Percentiles rank a stretch among this genome's conserved stretches.
phyloP scores from a whole-genome alignment of 257 asterid genomes.

The Gynochthodes officinalis region DNA sequence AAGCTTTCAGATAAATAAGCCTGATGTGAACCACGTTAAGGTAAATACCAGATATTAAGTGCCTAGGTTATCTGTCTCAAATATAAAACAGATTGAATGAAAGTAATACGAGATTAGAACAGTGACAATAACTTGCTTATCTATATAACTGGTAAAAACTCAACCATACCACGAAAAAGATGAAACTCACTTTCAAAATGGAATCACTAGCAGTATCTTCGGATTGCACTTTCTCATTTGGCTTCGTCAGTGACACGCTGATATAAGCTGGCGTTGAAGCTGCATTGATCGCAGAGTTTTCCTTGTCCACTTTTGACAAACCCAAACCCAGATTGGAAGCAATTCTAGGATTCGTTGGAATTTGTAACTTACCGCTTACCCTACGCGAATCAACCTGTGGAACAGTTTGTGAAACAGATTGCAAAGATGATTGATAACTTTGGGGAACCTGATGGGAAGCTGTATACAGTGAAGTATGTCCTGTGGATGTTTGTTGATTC shows the following conservation, averaged over 20 bases:
- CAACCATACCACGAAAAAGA: slow-evolving; percentile 10
- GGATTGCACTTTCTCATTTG: slow-evolving; percentile 46
- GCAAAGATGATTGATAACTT: slow-evolving; percentile 60
- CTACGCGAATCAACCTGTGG: slow-evolving; percentile 52
- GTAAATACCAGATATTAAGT: not conserved
- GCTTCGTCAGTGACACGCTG: slow-evolving; percentile 57
- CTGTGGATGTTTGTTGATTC: slow-evolving; percentile 56
- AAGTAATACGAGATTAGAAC: not conserved
- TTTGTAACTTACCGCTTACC: slow-evolving; percentile 71
- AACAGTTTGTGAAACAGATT: slow-evolving; percentile 50
- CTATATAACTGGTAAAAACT: not conserved
- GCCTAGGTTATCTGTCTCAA: not conserved
- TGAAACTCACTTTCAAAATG: slow-evolving; percentile 58
- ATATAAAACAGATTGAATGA: not conserved
- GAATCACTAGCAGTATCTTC: slow-evolving; percentile 59
- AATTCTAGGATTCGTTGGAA: slow-evolving; percentile 96
- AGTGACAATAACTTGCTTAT: not conserved
- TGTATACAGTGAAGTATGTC: slow-evolving; percentile 41
- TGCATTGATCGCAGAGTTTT: slow-evolving; percentile 37
- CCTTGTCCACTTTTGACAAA: slow-evolving; percentile 60
- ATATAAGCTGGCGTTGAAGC: slow-evolving; percentile 73
- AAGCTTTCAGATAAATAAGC: not conserved
- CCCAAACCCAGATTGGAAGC: slow-evolving; percentile 57
- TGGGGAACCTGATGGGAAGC: slow-evolving; percentile 57
- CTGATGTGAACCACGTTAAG: not conserved